Percentiles rank a stretch among this genome's conserved stretches.
These are phyloP conservation scores for Ophiostoma montium DNA, from an alignment of 2,329 filamentous ascomycete species.

Conservation along the genomic window DNA sequence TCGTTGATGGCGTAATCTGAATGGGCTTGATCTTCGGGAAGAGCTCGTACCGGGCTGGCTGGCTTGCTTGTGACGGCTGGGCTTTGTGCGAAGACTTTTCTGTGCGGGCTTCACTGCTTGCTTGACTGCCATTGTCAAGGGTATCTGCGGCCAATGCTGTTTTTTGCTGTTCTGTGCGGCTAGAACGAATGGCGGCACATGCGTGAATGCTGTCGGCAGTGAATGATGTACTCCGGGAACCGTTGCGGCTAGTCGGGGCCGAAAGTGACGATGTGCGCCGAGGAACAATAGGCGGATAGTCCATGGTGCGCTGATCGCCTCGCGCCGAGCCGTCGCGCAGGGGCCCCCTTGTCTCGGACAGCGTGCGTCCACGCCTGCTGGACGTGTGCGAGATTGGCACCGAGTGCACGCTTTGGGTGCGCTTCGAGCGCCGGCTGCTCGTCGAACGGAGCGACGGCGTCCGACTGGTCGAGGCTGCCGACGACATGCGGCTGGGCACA, in stretches of 20 bases:
- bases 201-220: slow-evolving; percentile 44
- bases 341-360: slow-evolving; percentile 34
- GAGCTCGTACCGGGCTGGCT: background rate
- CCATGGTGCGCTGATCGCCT: slow-evolving; percentile 40
- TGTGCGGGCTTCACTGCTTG: background rate
- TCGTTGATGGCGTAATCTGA: background rate
- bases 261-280: slow-evolving; percentile 46
- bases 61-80: background rate
- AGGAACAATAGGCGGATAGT: slow-evolving; percentile 44
- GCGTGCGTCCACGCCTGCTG: slow-evolving; percentile 25
- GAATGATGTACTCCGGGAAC: slow-evolving; percentile 33
- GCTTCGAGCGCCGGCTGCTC: slow-evolving; percentile 42
- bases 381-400: slow-evolving; percentile 28
- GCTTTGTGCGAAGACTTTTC: background rate
- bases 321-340: slow-evolving; percentile 21
- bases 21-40: background rate
- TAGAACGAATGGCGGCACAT: slow-evolving; percentile 22
- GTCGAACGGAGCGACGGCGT: slow-evolving; percentile 45
- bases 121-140: background rate
- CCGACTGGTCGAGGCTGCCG: slow-evolving; percentile 31
- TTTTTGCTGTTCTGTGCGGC: background rate
- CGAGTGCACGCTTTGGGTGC: slow-evolving; percentile 38
- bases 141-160: background rate
- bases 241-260: slow-evolving; percentile 45
- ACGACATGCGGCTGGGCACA: slow-evolving; percentile 44